Base-by-base conservation (phyloP, 139 green algal species). In the Parachlorella kessleri region DNA sequence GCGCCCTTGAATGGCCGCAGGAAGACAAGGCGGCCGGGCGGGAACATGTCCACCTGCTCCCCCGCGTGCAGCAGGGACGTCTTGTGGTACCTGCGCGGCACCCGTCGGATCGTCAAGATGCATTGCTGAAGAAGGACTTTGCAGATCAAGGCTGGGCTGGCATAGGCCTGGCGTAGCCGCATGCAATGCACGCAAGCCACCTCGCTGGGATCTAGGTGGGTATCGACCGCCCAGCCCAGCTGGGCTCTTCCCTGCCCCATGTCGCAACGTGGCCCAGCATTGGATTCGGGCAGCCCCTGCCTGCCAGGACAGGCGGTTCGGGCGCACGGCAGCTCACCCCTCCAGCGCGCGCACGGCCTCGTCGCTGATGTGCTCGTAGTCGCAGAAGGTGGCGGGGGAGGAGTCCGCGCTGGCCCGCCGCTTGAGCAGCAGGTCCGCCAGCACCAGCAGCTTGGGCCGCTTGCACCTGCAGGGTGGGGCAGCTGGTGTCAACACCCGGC, bases 1-100 rank as follows among this genome's bases (percentile, higher is more conserved):
- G 36, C 65, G 55, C 75, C 55, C 55, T 86, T 81, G 76, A 84
- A 84, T 5, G 82, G 77, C 21, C 82, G 72, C 63, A 87, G 30
- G 72, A 77, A 81, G 8, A 81, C 26, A 1, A 87, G 26, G 40
- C 53, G 70, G 37, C 66, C 48, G 0, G 48, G 48, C 14, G 48
- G 48, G 0, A 28, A 59, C 48, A 59, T 59, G 14, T 59, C 48
- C 48, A 59, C 48, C 48, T 59, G 48, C 14, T 59, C 48, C 14
- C 14, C 14, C 14, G 48, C 14, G 48, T 59, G 48, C 48, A 59
- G 48, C 21, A 14, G 48, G 48, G 48, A 59, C 14, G 48, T 59
- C 21, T 59, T 59, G 48, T 59, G 21, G 48, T 59, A 59, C 48
- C 48, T 59, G 48, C 48, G 48, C 14, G 48, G 48, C 14, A n/a